Evolutionary conservation across 371 early-diverging fungal genomes (phyloP).

Genomic region (Vairimorpha apis): DNA sequence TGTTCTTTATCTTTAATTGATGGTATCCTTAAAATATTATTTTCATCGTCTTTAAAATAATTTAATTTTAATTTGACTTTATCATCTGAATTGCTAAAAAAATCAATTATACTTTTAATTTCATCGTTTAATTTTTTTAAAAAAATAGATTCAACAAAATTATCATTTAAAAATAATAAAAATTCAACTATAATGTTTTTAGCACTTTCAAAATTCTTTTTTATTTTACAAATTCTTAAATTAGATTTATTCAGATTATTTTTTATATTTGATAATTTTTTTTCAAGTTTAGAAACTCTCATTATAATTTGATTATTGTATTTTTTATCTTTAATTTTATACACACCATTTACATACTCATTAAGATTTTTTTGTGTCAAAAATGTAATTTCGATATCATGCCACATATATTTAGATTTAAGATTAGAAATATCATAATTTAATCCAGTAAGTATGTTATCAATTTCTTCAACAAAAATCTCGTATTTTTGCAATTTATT

Average conservation of each 20-base stretch:
- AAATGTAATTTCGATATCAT: constrained; percentile 43
- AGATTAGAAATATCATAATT: constrained; percentile 17
- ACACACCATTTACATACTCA: constrained; percentile 8
- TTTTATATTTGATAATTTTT: neutral
- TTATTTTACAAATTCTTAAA: neutral
- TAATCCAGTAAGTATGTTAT: constrained; percentile 7
- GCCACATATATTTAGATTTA: constrained; percentile 34
- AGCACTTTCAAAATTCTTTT: neutral
- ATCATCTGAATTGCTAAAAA: neutral
- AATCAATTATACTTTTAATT: neutral
- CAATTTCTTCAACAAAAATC: constrained; percentile 35
- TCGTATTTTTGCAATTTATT: neutral
- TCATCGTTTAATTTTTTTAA: constrained; percentile 10
- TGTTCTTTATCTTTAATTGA: neutral
- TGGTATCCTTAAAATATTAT: neutral
- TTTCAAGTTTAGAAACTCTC: constrained; percentile 9
- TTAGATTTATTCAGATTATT: constrained; percentile 3
- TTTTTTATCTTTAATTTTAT: constrained; percentile 2
- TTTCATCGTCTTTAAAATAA: neutral
- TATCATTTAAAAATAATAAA: constrained; percentile 24
- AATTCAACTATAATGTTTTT: neutral
- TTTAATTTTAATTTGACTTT: neutral
- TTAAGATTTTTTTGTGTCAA: neutral
- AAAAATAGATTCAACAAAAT: constrained; percentile 44
- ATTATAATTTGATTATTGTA: constrained; percentile 27